Percentiles rank a stretch among this genome's conserved stretches.
phyloP scores from a whole-genome alignment of 768 basidiomycete species.

The Hebeloma cylindrosporum region DNA sequence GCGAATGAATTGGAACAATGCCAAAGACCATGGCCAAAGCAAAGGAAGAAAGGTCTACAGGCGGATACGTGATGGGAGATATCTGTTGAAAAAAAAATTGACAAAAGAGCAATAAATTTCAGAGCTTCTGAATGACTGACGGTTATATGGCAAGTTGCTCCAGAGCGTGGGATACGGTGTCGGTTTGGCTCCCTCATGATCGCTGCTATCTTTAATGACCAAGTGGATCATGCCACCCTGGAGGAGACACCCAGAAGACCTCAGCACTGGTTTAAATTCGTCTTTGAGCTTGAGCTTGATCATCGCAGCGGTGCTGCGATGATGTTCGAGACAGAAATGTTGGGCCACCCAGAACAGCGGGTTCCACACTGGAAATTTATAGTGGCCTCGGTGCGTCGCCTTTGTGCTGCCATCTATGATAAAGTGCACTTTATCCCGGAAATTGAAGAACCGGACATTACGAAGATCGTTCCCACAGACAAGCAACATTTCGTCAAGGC shows the following conservation, averaged over 20 bases:
- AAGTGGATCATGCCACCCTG: constrained; percentile 7
- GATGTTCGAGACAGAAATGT: background rate
- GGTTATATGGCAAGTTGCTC: constrained; percentile 13
- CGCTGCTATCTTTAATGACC: background rate
- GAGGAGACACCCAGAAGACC: background rate
- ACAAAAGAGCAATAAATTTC: too few relatives aligned
- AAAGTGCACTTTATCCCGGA: too few relatives aligned
- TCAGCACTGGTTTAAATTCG: background rate
- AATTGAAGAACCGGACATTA: too few relatives aligned
- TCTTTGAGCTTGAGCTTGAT: too few relatives aligned
- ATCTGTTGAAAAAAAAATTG: background rate
- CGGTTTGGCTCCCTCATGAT: constrained; percentile 8
- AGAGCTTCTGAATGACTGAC: constrained; percentile 13
- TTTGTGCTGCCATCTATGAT: background rate
- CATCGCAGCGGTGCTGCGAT: background rate
- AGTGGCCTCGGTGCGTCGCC: background rate
- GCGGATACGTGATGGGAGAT: background rate
- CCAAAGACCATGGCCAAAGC: too few relatives aligned
- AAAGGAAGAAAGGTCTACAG: too few relatives aligned
- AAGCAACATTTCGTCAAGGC: too few relatives aligned
- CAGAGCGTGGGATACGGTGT: background rate
- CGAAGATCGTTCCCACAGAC: too few relatives aligned
- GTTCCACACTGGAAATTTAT: too few relatives aligned
- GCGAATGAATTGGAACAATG: too few relatives aligned
- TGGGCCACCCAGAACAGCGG: constrained; percentile 2